These are phyloP conservation scores for Stropharia rugosoannulata DNA, from an alignment of 768 basidiomycete genomes.

Conservation along the genomic window DNA sequence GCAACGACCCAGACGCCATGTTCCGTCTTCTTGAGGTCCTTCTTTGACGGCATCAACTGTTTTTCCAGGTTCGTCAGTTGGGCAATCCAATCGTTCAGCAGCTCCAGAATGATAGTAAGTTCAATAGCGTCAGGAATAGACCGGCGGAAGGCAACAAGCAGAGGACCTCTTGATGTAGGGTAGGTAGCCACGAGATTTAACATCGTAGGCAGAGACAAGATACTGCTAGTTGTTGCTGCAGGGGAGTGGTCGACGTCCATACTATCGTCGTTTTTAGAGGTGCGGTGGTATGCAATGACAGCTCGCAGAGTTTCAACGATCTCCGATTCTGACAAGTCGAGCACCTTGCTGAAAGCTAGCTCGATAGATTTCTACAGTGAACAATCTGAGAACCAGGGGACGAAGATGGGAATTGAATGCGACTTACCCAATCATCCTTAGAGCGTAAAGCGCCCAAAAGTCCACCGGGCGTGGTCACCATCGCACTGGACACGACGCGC, in stretches of 20 bases:
- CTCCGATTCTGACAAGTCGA: slow-evolving; percentile 67
- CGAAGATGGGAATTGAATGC: slow-evolving; percentile 9
- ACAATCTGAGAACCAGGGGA: not conserved
- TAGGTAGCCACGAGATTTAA: slow-evolving; percentile 36
- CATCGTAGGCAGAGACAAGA: slow-evolving; percentile 33
- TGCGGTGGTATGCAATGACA: slow-evolving; percentile 39
- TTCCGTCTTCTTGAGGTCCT: slow-evolving; percentile 37
- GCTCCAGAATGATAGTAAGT: slow-evolving; percentile 40
- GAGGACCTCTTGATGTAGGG: slow-evolving; percentile 33
- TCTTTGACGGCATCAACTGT: slow-evolving; percentile 37
- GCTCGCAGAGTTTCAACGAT: slow-evolving; percentile 51
- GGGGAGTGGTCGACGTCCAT: slow-evolving; percentile 11
- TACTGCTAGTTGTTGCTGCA: not conserved
- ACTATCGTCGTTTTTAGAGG: slow-evolving; percentile 38
- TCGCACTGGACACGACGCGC: slow-evolving; percentile 53
- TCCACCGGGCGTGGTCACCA: slow-evolving; percentile 51
- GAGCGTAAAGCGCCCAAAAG: slow-evolving; percentile 52
- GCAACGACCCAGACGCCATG: slow-evolving; percentile 38
- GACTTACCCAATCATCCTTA: slow-evolving; percentile 78
- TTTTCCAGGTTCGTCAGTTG: slow-evolving; percentile 34
- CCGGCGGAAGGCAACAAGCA: slow-evolving; percentile 52
- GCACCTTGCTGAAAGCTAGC: slow-evolving; percentile 50
- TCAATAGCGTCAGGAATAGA: slow-evolving; percentile 50
- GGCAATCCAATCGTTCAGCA: slow-evolving; percentile 50
- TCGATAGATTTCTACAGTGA: slow-evolving; percentile 43